Percentiles rank a stretch among this genome's conserved stretches.
Conservation (phyloP, 208 protist species). For the Leishmania tropica region DNA sequence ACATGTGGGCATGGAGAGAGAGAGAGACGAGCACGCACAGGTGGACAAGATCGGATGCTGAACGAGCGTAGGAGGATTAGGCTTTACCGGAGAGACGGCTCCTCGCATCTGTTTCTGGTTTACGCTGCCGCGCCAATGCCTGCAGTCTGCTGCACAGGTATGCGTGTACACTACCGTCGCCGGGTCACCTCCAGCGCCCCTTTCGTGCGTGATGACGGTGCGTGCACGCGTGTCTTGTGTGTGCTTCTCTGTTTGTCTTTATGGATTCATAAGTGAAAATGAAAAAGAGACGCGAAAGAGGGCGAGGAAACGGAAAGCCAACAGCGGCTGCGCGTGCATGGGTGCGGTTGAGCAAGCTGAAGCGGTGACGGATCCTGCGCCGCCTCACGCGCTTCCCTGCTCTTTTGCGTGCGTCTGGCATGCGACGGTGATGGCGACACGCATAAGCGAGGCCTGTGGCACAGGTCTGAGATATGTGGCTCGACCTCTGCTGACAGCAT, state of each 20-base stretch:
- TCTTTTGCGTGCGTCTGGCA: not conserved
- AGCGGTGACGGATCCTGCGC: too few species aligned
- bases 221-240: constrained; percentile 2
- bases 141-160: not conserved
- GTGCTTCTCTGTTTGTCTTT: not conserved
- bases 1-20: not conserved
- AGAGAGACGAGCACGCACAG: not conserved
- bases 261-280: not conserved
- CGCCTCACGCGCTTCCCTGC: not conserved
- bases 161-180: not conserved
- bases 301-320: too few species aligned
- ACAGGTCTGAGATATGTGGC: not conserved
- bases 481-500: not conserved
- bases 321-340: too few species aligned
- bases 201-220: not conserved
- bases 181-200: not conserved
- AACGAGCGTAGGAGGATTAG: not conserved
- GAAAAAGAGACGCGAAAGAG: not conserved
- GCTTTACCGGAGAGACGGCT: not conserved
- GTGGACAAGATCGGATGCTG: not conserved
- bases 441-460: not conserved
- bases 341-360: not conserved
- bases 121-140: not conserved
- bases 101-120: not conserved
- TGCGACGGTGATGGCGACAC: not conserved